Percentiles rank a stretch among this genome's conserved stretches.
These are phyloP conservation scores for Cucumis melo DNA, from an alignment of 306 rosid species.

Conservation along the genomic window DNA sequence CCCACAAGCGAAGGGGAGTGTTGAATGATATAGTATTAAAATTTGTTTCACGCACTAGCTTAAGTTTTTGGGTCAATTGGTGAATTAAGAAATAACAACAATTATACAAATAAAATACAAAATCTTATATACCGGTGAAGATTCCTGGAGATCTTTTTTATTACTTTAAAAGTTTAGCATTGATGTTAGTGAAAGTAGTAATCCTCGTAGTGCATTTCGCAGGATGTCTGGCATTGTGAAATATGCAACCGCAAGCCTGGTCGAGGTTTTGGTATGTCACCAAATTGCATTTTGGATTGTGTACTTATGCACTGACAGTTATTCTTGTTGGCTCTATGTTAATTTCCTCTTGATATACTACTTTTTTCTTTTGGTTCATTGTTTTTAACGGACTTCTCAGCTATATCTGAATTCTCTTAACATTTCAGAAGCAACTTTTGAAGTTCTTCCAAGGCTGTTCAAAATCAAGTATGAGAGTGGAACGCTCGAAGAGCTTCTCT, in stretches of 20 bases:
- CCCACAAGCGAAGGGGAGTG: too few species aligned
- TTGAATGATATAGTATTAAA: too few species aligned
- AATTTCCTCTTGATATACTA: neutral
- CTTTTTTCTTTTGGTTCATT: neutral
- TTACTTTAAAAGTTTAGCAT: neutral
- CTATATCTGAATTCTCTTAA: slow-evolving; percentile 8
- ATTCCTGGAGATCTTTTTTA: neutral
- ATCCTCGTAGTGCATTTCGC: slow-evolving; percentile 15
- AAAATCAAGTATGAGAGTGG: slow-evolving; percentile 97
- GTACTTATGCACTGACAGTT: neutral
- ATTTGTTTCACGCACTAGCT: too few species aligned
- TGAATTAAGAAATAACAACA: too few species aligned
- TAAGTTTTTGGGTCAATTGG: too few species aligned
- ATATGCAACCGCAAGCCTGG: slow-evolving; percentile 96
- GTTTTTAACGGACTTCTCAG: slow-evolving; percentile 5
- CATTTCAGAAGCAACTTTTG: slow-evolving; percentile 76
- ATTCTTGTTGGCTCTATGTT: neutral
- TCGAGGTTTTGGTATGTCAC: slow-evolving; percentile 65
- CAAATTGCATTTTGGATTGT: neutral
- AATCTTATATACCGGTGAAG: neutral
- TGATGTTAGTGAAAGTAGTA: neutral
- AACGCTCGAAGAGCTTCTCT: slow-evolving; percentile 89
- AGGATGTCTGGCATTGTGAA: slow-evolving; percentile 98
- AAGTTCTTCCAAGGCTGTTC: slow-evolving; percentile 93
- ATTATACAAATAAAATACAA: too few species aligned